Base-by-base conservation (phyloP, 2,329 filamentous ascomycete genomes). In the Seiridium unicorne region DNA sequence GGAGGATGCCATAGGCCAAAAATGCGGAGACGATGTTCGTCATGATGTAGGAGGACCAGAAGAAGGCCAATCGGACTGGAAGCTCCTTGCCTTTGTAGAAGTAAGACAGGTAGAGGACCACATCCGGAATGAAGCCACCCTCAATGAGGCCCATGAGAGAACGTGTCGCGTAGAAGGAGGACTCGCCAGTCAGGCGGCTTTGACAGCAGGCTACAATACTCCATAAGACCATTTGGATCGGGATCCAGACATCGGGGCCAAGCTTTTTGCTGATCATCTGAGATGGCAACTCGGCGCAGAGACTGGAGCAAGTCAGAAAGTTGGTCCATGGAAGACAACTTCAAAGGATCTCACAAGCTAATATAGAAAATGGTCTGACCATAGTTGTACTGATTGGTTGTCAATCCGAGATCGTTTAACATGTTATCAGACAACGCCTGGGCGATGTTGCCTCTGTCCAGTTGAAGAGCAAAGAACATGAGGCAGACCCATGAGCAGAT, bases 401-500 rank as follows among this genome's bases (percentile, higher is more conserved):
- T 62, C 54, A 75, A 66, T 0, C 68, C 65, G 3, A 76, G 62
- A 40, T 76, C 74, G 1, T 68, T 65, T 8, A 74, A 53, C 55
- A 73, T 68, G 49, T 73, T 69, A 47, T 74, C 72, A 5, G 72
- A 71, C n/a, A 72, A 66, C 4, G 72, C 72, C 53, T 74, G 72
- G 35, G 67, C 64, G 56, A 81, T 76, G 59, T 81, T 81, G n/a
- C 74, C 75, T 38, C 78, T 68, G 64, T 83, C 79, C 18, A 84
- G 72, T 55, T 85, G 79, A 2, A 84, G 70, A 0, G 80, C 79
- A 59, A 84, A 81, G 70, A 84, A 83, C 74, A 82, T 82, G 26
- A 84, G 65, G 63, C 82, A 84, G 0, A 80, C 77, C 77, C 80
- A 84, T 0, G 75, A 66, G 56, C 77, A 81, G 46, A 85, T 81